Conservation (phyloP, 352 stramenopile species). For the Globisporangium camurandrum region DNA sequence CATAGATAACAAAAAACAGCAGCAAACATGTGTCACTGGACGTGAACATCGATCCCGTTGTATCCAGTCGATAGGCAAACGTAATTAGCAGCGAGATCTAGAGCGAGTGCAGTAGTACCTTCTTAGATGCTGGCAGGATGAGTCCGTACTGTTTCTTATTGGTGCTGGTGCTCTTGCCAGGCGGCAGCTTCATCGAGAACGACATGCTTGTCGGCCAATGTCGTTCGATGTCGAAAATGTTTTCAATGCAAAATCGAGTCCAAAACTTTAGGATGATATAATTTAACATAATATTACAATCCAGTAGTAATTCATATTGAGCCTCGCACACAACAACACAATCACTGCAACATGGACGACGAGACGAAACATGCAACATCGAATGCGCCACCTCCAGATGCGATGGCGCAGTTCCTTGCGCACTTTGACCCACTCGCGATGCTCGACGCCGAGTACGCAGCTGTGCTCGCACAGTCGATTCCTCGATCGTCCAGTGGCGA, state of each 20-base stretch:
- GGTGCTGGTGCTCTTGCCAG: slow-evolving; percentile 15
- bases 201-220: slow-evolving; percentile 6
- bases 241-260: too few species aligned
- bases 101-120: neutral
- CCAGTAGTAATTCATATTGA: too few species aligned
- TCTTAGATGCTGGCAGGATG: slow-evolving; percentile 10
- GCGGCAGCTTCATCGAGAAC: slow-evolving; percentile 29
- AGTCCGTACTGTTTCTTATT: slow-evolving; percentile 20
- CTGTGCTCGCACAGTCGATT: slow-evolving; percentile 37
- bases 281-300: too few species aligned
- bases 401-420: slow-evolving; percentile 23
- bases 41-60: neutral
- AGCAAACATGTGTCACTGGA: neutral
- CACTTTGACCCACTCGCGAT: slow-evolving; percentile 38
- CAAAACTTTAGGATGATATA: too few species aligned
- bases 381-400: neutral
- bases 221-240: too few species aligned
- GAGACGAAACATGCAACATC: too few species aligned
- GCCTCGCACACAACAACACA: too few species aligned
- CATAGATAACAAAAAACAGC: neutral
- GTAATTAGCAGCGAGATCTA: neutral
- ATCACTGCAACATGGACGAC: too few species aligned
- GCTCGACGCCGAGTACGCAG: slow-evolving; percentile 59
- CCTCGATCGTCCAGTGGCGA: neutral
- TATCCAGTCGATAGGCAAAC: neutral